These are phyloP conservation scores for Penicillium silybi DNA, from an alignment of 495 filamentous ascomycete genomes.

Conservation along the genomic window DNA sequence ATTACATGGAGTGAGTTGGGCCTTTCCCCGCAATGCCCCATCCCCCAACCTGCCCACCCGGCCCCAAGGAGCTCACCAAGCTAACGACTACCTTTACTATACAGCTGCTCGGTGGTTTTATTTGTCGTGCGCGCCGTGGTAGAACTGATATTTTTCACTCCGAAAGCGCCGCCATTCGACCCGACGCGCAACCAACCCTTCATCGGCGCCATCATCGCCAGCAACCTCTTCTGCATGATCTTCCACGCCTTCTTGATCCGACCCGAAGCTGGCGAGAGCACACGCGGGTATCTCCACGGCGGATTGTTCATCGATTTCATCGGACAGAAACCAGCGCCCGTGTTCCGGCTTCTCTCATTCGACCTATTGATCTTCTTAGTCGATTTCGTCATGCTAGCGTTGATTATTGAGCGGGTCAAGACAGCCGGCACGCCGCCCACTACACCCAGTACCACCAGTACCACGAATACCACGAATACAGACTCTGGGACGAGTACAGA, in stretches of 20 bases:
- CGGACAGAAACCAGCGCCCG: constrained; percentile 72
- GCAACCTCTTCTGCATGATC: constrained; percentile 69
- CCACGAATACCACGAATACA: constrained; percentile 6
- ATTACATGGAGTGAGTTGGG: constrained; percentile 80
- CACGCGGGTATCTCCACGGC: constrained; percentile 78
- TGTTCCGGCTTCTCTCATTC: constrained; percentile 56
- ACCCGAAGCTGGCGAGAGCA: constrained; percentile 67
- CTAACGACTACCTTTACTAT: constrained; percentile 1
- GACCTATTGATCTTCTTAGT: constrained; percentile 63
- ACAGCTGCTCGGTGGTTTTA: constrained; percentile 73
- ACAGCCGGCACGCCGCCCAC: constrained; percentile 24
- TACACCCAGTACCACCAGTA: neutral
- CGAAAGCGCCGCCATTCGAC: constrained; percentile 67
- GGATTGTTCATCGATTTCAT: constrained; percentile 85
- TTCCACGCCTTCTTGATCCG: constrained; percentile 61
- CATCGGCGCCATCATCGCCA: constrained; percentile 64
- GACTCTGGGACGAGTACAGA: constrained; percentile 6
- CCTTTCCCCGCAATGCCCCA: neutral
- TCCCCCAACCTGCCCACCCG: neutral
- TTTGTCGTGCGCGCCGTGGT: constrained; percentile 65
- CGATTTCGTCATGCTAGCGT: constrained; percentile 71
- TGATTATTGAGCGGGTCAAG: constrained; percentile 65
- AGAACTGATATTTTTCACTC: constrained; percentile 74
- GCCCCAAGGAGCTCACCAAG: neutral
- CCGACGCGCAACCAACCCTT: constrained; percentile 59